Evolutionary conservation across 805 yeast species (phyloP), one percentile per base, ranked within the genome.

Genomic region (Ogataea pilisensis): DNA sequence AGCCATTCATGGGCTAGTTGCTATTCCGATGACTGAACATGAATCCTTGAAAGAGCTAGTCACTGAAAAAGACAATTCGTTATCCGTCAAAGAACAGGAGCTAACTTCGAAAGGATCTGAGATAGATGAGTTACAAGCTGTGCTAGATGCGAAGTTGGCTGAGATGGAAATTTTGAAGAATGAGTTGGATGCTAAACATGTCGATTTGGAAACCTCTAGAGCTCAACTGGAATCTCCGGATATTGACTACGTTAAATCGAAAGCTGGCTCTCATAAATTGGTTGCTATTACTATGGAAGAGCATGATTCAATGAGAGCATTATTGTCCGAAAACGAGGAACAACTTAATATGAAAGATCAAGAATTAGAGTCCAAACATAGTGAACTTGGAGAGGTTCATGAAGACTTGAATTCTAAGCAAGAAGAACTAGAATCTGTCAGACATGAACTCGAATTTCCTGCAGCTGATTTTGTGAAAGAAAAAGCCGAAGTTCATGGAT

Each of bases 171-270:
- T 11, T 22, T 11, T 22, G 26, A 22, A 22, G 26, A 11, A 11
- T 17, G 32, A 14, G 12, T 17, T 36, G 13, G 33, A 26, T 8
- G 11, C 27, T 11, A 29, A 22, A 11, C 31, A 38, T 3, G 42
- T 37, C 13, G 45, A 38, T 17, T 16, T 38, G 14, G 30, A 24
- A 3, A 21, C 26, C 16, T 17, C 30, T 8, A 27, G 33, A 16
- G 31, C 37, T 8, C 40, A 41, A 31, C 52, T 60, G 31, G 41
- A 53, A 9, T 38, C 41, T 13, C 69, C 71, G 8, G 39, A 56
- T 28, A 36, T 44, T 11, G 55, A 50, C 8, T 53, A 53, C 21
- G 35, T 63, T 12, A 39, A 39, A 20, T 29, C 25, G 16, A 33
- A 37, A 14, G 37, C 46, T 11, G 31, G 32, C 11, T 20, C 29